Conservation (phyloP, 805 yeast genomes). For the Schizosaccharomyces pombe region ASM294v3 CU329670.1:1802501-1803000, state of each 20-base stretch:
- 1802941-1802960: neutral
- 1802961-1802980: neutral
- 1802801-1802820: constrained; percentile 20
- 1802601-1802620: constrained; percentile 31
- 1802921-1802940: neutral
- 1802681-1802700: constrained; percentile 14
- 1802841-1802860: constrained; percentile 36
- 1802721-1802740: constrained; percentile 11
- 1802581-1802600: constrained; percentile 37
- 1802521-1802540: constrained; percentile 5
- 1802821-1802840: constrained; percentile 13
- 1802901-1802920: neutral
- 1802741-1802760: constrained; percentile 21
- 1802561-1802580: constrained; percentile 15
- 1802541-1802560: constrained; percentile 7
- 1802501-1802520: constrained; percentile 18
- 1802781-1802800: constrained; percentile 15
- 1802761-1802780: constrained; percentile 19
- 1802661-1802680: neutral
- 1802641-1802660: constrained; percentile 5
- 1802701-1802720: constrained; percentile 33
- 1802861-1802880: neutral
- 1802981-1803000: too few species aligned
- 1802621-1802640: constrained; percentile 13
- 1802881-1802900: neutral